These are phyloP conservation scores for Scheffersomyces ergatensis DNA, from an alignment of 805 yeast species.

Conservation along the genomic window DNA sequence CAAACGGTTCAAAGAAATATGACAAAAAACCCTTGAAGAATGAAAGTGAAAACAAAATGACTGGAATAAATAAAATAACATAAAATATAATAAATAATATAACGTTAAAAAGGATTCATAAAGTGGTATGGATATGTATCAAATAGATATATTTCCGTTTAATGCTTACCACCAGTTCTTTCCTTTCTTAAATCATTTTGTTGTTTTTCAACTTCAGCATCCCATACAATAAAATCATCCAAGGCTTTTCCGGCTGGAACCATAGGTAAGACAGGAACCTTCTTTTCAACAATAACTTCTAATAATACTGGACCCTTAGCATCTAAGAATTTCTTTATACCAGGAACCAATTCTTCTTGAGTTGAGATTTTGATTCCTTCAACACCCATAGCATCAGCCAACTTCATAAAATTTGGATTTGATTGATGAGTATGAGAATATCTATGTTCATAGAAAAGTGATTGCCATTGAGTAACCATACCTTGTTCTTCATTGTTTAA, in stretches of 20 bases:
- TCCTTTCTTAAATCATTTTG: slow-evolving; percentile 64
- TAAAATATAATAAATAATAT: too few species aligned
- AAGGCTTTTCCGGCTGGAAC: slow-evolving; percentile 95
- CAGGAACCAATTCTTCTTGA: slow-evolving; percentile 56
- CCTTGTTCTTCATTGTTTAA: slow-evolving; percentile 99
- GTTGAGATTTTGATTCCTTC: slow-evolving; percentile 72
- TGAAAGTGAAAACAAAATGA: background rate
- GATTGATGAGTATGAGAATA: slow-evolving; percentile 97
- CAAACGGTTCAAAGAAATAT: background rate
- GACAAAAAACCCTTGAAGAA: background rate
- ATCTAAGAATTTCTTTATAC: slow-evolving; percentile 64
- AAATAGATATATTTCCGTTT: slow-evolving; percentile 9
- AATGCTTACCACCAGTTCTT: slow-evolving; percentile 74
- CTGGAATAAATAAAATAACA: background rate
- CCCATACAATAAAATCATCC: slow-evolving; percentile 88
- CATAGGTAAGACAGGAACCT: slow-evolving; percentile 97
- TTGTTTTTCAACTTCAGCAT: slow-evolving; percentile 74
- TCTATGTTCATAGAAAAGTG: slow-evolving; percentile 93
- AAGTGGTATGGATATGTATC: too few species aligned
- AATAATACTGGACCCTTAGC: slow-evolving; percentile 81
- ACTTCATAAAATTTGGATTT: slow-evolving; percentile 89
- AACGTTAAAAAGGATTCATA: background rate
- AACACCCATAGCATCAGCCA: slow-evolving; percentile 93
- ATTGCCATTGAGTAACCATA: slow-evolving; percentile 99
- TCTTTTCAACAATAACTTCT: slow-evolving; percentile 88